These are phyloP conservation scores for Stygiomarasmius scandens DNA, from an alignment of 1,284 basidiomycete species.

Conservation along the genomic window DNA sequence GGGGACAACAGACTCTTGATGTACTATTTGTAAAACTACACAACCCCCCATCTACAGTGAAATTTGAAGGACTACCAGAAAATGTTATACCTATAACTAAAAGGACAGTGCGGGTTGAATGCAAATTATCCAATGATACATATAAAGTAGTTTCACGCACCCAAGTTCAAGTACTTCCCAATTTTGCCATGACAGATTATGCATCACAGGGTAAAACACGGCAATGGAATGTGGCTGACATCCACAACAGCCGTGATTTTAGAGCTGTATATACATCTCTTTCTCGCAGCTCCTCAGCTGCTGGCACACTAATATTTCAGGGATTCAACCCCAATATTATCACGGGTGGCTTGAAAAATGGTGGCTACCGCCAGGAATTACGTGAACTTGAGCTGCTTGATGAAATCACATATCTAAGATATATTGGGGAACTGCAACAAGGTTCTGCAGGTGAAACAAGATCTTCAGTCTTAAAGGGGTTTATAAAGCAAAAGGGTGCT, in stretches of 20 bases:
- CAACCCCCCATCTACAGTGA: slow-evolving; percentile 29
- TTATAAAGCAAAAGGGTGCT: slow-evolving; percentile 16
- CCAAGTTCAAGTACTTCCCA: slow-evolving; percentile 34
- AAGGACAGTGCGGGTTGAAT: slow-evolving; percentile 19
- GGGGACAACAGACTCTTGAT: slow-evolving; percentile 4
- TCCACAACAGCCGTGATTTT: slow-evolving; percentile 30
- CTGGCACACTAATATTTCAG: not conserved
- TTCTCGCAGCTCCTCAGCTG: slow-evolving; percentile 25
- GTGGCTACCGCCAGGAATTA: too few relatives aligned
- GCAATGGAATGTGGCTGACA: slow-evolving; percentile 33
- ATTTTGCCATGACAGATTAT: slow-evolving; percentile 33
- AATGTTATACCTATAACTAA: not conserved
- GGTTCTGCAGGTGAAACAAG: too few relatives aligned
- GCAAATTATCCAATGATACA: slow-evolving; percentile 28
- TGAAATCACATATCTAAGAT: too few relatives aligned
- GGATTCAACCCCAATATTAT: not conserved
- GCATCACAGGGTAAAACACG: slow-evolving; percentile 41
- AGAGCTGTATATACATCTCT: slow-evolving; percentile 38
- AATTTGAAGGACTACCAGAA: slow-evolving; percentile 33
- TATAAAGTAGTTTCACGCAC: slow-evolving; percentile 23
- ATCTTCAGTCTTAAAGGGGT: slow-evolving; percentile 8
- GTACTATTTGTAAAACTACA: slow-evolving; percentile 28
- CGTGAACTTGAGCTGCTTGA: not conserved
- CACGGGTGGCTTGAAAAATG: slow-evolving; percentile 2
- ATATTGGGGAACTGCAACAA: too few relatives aligned